phyloP scores from a whole-genome alignment of 768 basidiomycete species.

The Tricholoma furcatifolium region DNA sequence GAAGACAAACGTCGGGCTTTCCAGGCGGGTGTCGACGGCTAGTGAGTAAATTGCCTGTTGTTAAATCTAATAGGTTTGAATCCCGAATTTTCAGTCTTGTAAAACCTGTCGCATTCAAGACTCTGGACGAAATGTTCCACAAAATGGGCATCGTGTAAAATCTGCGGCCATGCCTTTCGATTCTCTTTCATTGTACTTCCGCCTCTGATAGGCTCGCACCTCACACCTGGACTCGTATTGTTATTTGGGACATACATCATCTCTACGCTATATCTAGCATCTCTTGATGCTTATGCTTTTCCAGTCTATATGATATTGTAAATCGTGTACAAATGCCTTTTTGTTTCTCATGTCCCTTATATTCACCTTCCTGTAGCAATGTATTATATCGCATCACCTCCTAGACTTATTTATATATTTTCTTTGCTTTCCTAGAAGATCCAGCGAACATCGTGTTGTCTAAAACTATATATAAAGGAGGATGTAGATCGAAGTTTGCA shows the following conservation, averaged over 20 bases:
- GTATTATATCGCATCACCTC: background rate
- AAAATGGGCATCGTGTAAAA: conserved; percentile 54
- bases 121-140: conserved; percentile 79
- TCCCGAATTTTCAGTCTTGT: conserved; percentile 57
- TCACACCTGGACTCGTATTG: background rate
- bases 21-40: conserved; percentile 92
- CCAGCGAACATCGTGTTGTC: background rate
- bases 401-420: background rate
- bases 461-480: background rate
- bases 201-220: background rate
- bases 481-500: conserved; percentile 7
- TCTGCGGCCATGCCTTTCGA: conserved; percentile 3
- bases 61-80: background rate
- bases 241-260: background rate
- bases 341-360: background rate
- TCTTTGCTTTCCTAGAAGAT: background rate
- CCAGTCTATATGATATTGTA: background rate
- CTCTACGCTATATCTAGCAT: conserved; percentile 1
- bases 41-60: conserved; percentile 66
- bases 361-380: background rate
- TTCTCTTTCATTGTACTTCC: background rate
- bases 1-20: conserved; percentile 93
- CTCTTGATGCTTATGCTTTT: background rate
- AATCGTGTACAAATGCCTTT: background rate
- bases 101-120: conserved; percentile 95